phyloP scores from a whole-genome alignment of 495 filamentous ascomycete species.

The Penicillium ochrochloron region DNA sequence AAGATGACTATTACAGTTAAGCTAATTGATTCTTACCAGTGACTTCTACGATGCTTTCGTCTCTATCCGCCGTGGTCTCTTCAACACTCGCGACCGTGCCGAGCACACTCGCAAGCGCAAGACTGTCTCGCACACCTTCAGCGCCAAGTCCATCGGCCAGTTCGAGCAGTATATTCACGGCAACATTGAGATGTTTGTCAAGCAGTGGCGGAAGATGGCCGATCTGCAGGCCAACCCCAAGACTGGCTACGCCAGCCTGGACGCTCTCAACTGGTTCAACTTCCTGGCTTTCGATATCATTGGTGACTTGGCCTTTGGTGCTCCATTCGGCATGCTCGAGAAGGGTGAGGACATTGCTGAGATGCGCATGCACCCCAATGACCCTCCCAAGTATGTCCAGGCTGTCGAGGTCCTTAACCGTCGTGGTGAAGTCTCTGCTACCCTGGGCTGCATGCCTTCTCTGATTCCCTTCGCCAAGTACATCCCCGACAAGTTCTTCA shows the following conservation, averaged over 20 bases:
- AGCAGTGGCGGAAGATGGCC: constrained; percentile 68
- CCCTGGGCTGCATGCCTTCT: constrained; percentile 51
- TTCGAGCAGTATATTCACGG: constrained; percentile 89
- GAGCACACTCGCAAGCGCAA: constrained; percentile 92
- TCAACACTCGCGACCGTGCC: constrained; percentile 83
- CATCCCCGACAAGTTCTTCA: constrained; percentile 58
- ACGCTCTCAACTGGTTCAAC: constrained; percentile 92
- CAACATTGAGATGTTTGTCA: constrained; percentile 77
- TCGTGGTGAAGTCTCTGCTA: constrained; percentile 57
- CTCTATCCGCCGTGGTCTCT: constrained; percentile 81
- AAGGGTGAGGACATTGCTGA: constrained; percentile 63
- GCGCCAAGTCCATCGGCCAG: constrained; percentile 76
- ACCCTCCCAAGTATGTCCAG: constrained; percentile 50
- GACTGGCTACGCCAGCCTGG: constrained; percentile 63
- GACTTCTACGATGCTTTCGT: constrained; percentile 93
- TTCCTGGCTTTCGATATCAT: constrained; percentile 94
- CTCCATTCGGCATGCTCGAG: constrained; percentile 59
- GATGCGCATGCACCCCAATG: constrained; percentile 54
- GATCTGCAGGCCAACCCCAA: constrained; percentile 48
- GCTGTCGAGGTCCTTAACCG: constrained; percentile 61
- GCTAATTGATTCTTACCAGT: constrained; percentile 36
- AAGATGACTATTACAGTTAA: not conserved
- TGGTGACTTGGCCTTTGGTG: constrained; percentile 62
- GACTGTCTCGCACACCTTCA: constrained; percentile 86
- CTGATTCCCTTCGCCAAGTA: constrained; percentile 57